Evolutionary conservation across 2,329 filamentous ascomycete species (phyloP).

Genomic region (Colletotrichum sp.): DNA sequence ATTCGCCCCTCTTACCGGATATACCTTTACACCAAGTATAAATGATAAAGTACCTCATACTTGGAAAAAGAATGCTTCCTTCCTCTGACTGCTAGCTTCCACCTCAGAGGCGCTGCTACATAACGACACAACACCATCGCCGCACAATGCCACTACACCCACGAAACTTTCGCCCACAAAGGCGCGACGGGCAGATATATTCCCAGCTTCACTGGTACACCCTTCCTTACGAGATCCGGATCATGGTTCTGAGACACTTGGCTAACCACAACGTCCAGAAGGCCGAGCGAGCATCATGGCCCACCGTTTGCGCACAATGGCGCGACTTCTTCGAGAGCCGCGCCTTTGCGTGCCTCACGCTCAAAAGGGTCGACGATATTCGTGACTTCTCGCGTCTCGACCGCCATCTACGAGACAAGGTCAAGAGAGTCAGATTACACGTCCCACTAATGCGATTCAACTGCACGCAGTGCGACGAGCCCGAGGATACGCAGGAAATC

Average conservation of each 20-base stretch:
- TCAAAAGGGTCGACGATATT: no score
- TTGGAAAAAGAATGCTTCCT: not conserved
- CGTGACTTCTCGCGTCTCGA: no score
- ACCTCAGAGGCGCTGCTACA: not conserved
- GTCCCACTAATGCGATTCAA: no score
- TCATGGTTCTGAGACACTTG: not conserved
- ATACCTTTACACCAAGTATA: not conserved
- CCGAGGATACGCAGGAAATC: no score
- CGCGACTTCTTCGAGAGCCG: not conserved
- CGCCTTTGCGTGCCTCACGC: not conserved
- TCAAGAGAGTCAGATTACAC: no score
- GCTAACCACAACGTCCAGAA: not conserved
- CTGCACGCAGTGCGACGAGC: no score
- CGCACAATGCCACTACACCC: not conserved
- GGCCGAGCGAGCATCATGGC: not conserved
- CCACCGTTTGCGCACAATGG: not conserved
- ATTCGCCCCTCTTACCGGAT: no score
- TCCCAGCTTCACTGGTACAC: not conserved
- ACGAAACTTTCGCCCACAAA: not conserved
- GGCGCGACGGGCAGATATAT: not conserved
- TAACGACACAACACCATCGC: not conserved
- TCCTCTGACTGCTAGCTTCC: not conserved
- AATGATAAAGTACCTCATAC: fast-evolving
- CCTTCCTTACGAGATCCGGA: not conserved
- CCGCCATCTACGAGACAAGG: not conserved